Conservation (phyloP, 768 basidiomycete species). For the Wakefieldia striispora region DNA sequence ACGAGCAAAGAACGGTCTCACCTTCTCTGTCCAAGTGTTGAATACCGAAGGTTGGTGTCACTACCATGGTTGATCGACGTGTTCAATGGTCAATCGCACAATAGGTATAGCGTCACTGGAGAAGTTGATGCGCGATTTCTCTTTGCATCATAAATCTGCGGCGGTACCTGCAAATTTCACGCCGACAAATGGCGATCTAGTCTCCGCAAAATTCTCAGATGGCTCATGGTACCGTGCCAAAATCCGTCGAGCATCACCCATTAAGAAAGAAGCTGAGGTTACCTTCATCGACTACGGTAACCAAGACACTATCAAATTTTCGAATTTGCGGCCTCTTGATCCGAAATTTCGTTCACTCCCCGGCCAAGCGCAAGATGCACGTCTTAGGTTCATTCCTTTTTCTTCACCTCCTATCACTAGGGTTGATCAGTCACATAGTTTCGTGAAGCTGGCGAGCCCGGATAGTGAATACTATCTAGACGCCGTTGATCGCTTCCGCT, state of each 20-base stretch:
- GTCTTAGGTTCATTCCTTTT: conserved; percentile 59
- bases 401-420: background rate
- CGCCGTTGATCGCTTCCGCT: conserved; percentile 82
- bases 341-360: conserved; percentile 85
- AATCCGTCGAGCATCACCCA: conserved; percentile 78
- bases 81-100: conserved; percentile 1
- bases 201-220: conserved; percentile 93
- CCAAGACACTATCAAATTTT: conserved; percentile 81
- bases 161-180: conserved; percentile 64
- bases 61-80: background rate
- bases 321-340: conserved; percentile 86
- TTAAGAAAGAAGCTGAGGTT: conserved; percentile 93
- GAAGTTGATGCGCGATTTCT: conserved; percentile 93
- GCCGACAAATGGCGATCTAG: conserved; percentile 84
- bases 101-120: conserved; percentile 89
- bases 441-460: conserved; percentile 76
- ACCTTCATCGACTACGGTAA: conserved; percentile 97
- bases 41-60: conserved; percentile 74
- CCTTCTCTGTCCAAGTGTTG: conserved; percentile 90
- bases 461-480: conserved; percentile 88
- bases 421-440: conserved; percentile 45
- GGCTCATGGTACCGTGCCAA: conserved; percentile 96
- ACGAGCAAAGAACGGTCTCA: conserved; percentile 67
- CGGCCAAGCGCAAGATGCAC: conserved; percentile 93
- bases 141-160: conserved; percentile 74